Evolutionary conservation across 352 stramenopile species (phyloP).

Genomic region (Globisporangium splendens): DNA sequence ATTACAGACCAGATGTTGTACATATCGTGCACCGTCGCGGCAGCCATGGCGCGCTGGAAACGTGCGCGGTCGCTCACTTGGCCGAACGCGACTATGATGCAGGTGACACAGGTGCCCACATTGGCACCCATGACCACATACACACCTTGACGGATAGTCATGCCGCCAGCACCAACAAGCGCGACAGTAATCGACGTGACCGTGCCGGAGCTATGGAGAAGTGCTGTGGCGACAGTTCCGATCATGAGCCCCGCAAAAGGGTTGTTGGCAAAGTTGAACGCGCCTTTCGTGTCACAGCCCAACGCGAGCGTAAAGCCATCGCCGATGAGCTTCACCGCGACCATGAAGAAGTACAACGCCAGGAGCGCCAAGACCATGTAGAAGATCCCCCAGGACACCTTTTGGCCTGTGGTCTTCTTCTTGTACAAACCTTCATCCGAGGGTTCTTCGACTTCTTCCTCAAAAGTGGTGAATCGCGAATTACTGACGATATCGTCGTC

Average conservation of each 20-base stretch:
- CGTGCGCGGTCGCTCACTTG: conserved; percentile 72
- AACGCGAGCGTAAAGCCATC: conserved; percentile 57
- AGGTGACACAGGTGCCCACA: conserved; percentile 87
- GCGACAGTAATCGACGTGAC: conserved; percentile 80
- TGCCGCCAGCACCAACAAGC: conserved; percentile 53
- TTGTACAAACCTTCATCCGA: too few species aligned
- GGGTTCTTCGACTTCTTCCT: too few species aligned
- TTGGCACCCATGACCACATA: conserved; percentile 93
- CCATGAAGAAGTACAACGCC: too few species aligned
- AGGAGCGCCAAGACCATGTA: too few species aligned
- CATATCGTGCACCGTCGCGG: conserved; percentile 58
- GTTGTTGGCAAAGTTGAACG: conserved; percentile 71
- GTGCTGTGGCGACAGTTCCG: conserved; percentile 64
- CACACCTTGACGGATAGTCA: conserved; percentile 81
- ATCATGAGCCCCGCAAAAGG: conserved; percentile 76
- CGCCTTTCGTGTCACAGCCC: conserved; percentile 57
- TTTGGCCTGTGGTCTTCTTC: too few species aligned
- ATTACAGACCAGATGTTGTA: conserved; percentile 89
- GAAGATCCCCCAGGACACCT: too few species aligned
- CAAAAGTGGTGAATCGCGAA: too few species aligned
- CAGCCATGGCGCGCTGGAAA: conserved; percentile 63
- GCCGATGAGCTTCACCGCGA: too few species aligned
- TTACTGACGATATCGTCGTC: too few species aligned
- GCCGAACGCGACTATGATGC: conserved; percentile 88
- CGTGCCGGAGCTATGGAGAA: conserved; percentile 75